Evolutionary conservation across 495 filamentous ascomycete genomes (phyloP), one percentile per base, ranked within the genome.

Genomic region (Parathielavia hyrcaniae): DNA sequence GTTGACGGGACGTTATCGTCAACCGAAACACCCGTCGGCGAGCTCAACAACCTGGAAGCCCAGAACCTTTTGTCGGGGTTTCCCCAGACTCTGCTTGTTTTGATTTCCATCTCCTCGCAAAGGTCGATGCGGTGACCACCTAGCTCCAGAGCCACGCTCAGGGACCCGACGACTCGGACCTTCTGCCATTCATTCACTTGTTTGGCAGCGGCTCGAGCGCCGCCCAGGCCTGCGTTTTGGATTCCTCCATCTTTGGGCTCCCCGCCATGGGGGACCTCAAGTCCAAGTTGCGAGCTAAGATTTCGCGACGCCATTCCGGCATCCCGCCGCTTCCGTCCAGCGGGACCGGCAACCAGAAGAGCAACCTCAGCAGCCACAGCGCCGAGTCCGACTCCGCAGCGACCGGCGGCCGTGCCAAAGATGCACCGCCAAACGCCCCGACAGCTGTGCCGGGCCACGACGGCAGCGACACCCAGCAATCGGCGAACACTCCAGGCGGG

Each of bases 261-360:
- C 46, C 22, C 53, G 53, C 39, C n/a, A 78, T 79, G 69, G 77
- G 76, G 60, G 75, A 76, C 56, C 65, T 81, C 50, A 74, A 65
- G 64, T 65, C 72, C 56, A 74, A 73, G 46, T 68, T 80, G 54
- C 74, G 74, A 55, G 72, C 75, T 62, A 79, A 73, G 58, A 73
- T 81, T 56, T 65, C 69, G 49, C 69, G 78, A 53, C 65, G 77
- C 62, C 65, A 74, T 49, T 78, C 76, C 34, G 68, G 65, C 19
- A 61, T 70, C 40, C 69, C 69, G 34, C 68, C 69, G 32, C 48
- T 74, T 16, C 61, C 71, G 26, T 52, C 58, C 34, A 59, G 50
- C 40, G 57, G 57, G 17, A 65, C 50, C 50, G 63, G 53, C 51
- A 47, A 40, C 41, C 23, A 38, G 39, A 62, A 58, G 57, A 47